Evolutionary conservation across 768 basidiomycete species (phyloP).

Genomic region (Mycena filopes): DNA sequence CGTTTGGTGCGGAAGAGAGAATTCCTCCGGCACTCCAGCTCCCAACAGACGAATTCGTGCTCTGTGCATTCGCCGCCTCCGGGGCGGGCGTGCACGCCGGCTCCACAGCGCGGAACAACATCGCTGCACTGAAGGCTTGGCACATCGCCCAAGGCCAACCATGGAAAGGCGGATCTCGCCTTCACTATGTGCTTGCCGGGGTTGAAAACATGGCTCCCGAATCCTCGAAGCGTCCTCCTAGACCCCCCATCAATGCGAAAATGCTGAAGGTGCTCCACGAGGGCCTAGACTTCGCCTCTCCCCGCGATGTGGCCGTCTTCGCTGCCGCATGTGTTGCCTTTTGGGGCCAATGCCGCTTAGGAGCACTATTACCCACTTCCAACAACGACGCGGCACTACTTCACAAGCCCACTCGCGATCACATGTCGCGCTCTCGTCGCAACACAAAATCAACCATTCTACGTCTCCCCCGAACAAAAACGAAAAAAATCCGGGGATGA

Average conservation of each 20-base stretch:
- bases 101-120: neutral
- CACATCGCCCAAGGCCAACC: neutral
- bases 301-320: slow-evolving; percentile 45
- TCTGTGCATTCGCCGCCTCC: slow-evolving; percentile 2
- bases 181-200: neutral
- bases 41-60: neutral
- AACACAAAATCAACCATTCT: slow-evolving; percentile 30
- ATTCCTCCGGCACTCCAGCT: neutral
- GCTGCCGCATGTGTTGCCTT: slow-evolving; percentile 48
- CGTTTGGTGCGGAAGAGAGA: slow-evolving; percentile 5
- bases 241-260: neutral
- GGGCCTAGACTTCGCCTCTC: slow-evolving; percentile 15
- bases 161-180: neutral
- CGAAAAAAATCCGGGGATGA: slow-evolving; percentile 12
- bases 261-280: slow-evolving; percentile 39
- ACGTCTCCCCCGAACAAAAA: slow-evolving; percentile 33
- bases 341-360: slow-evolving; percentile 45
- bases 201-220: neutral
- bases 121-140: slow-evolving; percentile 10
- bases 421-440: slow-evolving; percentile 5
- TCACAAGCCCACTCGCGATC: slow-evolving; percentile 11
- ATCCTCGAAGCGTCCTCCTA: neutral
- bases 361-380: slow-evolving; percentile 40
- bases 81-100: neutral
- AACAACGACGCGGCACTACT: slow-evolving; percentile 25